Evolutionary conservation across 768 basidiomycete genomes (phyloP), one percentile per base, ranked within the genome.

Genomic region (Trametes meyenii): DNA sequence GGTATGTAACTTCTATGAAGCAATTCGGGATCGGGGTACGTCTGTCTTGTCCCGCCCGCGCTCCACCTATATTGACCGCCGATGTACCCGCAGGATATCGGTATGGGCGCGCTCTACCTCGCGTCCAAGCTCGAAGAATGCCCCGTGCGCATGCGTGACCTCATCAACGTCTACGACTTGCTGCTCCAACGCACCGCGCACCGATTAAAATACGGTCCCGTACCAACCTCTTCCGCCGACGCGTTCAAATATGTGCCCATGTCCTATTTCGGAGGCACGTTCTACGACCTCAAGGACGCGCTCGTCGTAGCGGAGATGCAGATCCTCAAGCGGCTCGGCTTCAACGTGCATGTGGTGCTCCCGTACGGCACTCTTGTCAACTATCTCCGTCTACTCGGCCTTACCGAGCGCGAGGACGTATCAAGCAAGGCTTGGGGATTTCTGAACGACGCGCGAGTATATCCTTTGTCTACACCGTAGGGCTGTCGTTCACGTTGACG

Each of bases 261-360:
- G 92, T 87, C 90, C 17, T 96, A 94, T 75, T 95, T 92, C 72
- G 87, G 91, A 14, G 83, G 82, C 68, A 88, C 86, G 2, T 98
- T 96, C 70, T 98, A 98, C 77, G 92, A 96, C 63, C 81, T 94
- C 73, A 98, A 96, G 71, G 97, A 99, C 70, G 88, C 91, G 7
- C 79, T 98, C 50, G 94, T 98, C 21, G 89, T 96, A 14, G 87
- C 90, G 1, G 97, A 99, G 75, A 98, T 98, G 94, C 97, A 99
- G 72, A 84, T 98, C 21, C 81, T 99, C 65, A 99, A 99, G 75
- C 83, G 96, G 23, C 82, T 99, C 12, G 96, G 93, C 1, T 99
- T 98, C 77, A 92, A 98, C 69, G 92, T 96, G 42, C 89, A 92
- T 67, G 92, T 96, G 46, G 90, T 93, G 12, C 79, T 98, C 35